phyloP scores from a whole-genome alignment of 1,284 basidiomycete species.

The Malassezia restricta region DNA sequence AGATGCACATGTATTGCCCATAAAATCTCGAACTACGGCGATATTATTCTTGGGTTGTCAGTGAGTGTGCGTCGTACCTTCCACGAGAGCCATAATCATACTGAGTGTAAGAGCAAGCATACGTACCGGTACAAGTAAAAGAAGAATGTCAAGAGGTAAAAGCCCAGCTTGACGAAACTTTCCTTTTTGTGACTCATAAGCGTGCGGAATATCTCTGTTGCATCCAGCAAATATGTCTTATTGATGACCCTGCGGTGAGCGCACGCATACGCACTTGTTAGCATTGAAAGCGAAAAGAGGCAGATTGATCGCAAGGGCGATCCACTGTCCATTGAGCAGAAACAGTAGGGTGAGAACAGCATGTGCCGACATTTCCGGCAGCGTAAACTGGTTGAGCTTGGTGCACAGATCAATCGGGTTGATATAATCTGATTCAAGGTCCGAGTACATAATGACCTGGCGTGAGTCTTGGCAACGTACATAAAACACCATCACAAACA shows the following conservation, averaged over 20 bases:
- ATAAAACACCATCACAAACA: conserved; percentile 46
- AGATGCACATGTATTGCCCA: too few species aligned
- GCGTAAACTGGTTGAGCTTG: conserved; percentile 98
- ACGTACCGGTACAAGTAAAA: conserved; percentile 41
- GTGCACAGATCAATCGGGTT: conserved; percentile 99
- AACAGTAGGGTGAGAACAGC: conserved; percentile 66
- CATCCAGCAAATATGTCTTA: conserved; percentile 96
- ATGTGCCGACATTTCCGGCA: conserved; percentile 91
- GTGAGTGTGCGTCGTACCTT: conserved; percentile 9
- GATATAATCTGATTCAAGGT: conserved; percentile 62
- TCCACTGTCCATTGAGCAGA: conserved; percentile 65
- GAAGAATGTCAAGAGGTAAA: conserved; percentile 45
- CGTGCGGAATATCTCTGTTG: conserved; percentile 96
- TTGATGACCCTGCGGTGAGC: conserved; percentile 62
- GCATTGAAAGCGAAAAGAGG: conserved; percentile 82
- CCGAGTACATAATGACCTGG: conserved; percentile 92
- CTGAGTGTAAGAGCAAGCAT: conserved; percentile 3
- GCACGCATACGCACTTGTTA: conserved; percentile 58
- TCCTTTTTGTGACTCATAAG: conserved; percentile 84
- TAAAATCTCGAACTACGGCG: too few species aligned
- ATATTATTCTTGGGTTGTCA: not conserved
- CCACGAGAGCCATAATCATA: conserved; percentile 30
- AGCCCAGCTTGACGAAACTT: conserved; percentile 53
- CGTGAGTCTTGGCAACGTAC: conserved; percentile 17
- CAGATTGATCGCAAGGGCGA: conserved; percentile 78